Conservation (phyloP, 345 rosid species). For the Citrus medica region DNA sequence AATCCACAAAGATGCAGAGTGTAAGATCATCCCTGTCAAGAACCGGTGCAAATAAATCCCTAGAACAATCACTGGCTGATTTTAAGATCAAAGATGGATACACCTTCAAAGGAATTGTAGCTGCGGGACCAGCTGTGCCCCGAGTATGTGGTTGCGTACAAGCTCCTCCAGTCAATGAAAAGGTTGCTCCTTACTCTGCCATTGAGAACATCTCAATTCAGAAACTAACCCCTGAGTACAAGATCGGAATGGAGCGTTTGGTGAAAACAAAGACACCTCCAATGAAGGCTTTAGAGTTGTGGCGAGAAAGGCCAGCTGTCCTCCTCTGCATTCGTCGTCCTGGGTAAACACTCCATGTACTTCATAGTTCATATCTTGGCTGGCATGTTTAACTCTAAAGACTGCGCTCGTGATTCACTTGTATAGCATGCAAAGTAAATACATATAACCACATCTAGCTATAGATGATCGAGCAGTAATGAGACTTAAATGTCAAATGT, state of each 20-base stretch:
- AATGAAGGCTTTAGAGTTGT: slow-evolving; percentile 56
- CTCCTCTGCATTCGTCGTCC: slow-evolving; percentile 62
- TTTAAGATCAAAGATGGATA: slow-evolving; percentile 54
- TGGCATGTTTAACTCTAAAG: background rate
- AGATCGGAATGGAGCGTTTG: slow-evolving; percentile 51
- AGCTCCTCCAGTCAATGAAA: slow-evolving; percentile 48
- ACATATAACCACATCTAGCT: background rate
- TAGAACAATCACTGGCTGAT: slow-evolving; percentile 49
- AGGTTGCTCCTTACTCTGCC: slow-evolving; percentile 44
- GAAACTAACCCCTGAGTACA: slow-evolving; percentile 54
- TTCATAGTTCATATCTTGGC: slow-evolving; percentile 9
- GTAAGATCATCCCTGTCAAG: slow-evolving; percentile 21
- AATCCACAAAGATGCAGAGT: slow-evolving; percentile 23
- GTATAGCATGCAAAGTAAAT: background rate
- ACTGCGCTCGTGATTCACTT: background rate
- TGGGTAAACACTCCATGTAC: slow-evolving; percentile 37
- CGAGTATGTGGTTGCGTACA: slow-evolving; percentile 58
- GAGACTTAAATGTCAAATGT: background rate
- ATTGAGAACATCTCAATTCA: slow-evolving; percentile 48
- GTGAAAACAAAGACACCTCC: slow-evolving; percentile 53
- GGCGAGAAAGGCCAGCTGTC: slow-evolving; percentile 58
- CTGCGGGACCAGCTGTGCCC: slow-evolving; percentile 51
- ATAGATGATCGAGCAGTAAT: background rate
- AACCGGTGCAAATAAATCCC: slow-evolving; percentile 22
- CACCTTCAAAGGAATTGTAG: slow-evolving; percentile 60